phyloP scores from a whole-genome alignment of 257 asterid genomes.

The Solanum virginianum region DNA sequence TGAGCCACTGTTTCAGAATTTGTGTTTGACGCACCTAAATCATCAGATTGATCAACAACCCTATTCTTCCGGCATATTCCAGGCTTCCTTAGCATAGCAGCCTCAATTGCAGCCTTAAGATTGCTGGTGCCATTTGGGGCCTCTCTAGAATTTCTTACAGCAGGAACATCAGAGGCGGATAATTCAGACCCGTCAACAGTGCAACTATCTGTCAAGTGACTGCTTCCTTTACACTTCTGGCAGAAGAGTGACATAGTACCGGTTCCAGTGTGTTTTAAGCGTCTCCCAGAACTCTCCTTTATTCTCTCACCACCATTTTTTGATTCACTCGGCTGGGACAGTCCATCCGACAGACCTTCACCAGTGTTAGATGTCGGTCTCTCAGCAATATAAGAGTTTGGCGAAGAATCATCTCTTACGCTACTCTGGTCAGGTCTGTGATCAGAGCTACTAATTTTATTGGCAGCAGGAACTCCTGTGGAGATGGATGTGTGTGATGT shows the following conservation, averaged over 20 bases:
- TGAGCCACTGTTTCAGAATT: constrained; percentile 25
- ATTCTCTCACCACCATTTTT: constrained; percentile 33
- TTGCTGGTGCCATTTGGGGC: constrained; percentile 26
- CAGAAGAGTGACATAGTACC: constrained; percentile 7
- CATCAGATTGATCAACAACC: constrained; percentile 40
- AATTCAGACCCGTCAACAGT: constrained; percentile 2
- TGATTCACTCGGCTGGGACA: constrained; percentile 32
- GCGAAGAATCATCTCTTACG: constrained; percentile 30
- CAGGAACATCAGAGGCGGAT: constrained; percentile 13
- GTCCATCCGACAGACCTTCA: constrained; percentile 40
- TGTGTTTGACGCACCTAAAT: constrained; percentile 19
- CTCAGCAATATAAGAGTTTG: constrained; percentile 26
- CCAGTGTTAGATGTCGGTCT: constrained; percentile 19
- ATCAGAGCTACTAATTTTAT: constrained; percentile 22
- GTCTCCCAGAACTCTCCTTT: constrained; percentile 48
- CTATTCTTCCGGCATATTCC: constrained; percentile 48
- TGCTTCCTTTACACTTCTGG: constrained; percentile 22
- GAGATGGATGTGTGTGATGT: constrained; percentile 9
- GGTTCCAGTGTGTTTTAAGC: constrained; percentile 19
- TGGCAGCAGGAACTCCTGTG: constrained; percentile 25
- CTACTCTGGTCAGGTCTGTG: constrained; percentile 27
- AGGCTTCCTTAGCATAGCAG: constrained; percentile 76
- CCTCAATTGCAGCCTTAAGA: constrained; percentile 79
- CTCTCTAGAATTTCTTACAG: constrained; percentile 39
- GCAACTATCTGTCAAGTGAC: constrained; percentile 21